Conservation (phyloP, 2,329 filamentous ascomycete species). For the Samsoniella hepiali region DNA sequence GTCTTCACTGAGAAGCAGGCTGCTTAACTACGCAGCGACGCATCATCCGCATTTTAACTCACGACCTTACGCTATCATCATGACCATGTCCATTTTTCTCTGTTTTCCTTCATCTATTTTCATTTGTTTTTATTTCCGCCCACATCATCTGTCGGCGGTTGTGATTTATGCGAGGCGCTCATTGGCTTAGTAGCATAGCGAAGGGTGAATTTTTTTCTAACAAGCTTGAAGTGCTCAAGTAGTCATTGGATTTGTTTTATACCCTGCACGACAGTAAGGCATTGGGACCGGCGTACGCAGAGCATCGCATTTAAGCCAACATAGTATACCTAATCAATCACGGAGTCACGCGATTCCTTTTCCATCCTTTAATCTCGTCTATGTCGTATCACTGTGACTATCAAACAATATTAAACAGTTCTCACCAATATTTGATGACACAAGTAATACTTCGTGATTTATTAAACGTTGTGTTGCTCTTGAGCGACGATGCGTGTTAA, state of each 20-base stretch:
- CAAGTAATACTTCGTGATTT: slow-evolving; percentile 1
- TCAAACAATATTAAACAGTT: neutral
- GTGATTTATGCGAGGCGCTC: slow-evolving; percentile 2
- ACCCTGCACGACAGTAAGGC: neutral
- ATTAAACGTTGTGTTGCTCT: neutral
- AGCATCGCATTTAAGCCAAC: slow-evolving; percentile 1
- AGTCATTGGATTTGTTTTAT: slow-evolving; percentile 4
- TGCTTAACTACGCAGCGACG: neutral
- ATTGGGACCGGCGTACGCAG: neutral
- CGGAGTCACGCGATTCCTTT: neutral
- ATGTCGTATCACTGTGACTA: neutral
- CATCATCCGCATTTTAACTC: neutral
- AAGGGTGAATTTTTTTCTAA: slow-evolving; percentile 1
- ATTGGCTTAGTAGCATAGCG: slow-evolving; percentile 14
- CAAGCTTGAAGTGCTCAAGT: slow-evolving; percentile 12
- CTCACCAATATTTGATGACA: neutral
- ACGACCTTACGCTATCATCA: slow-evolving; percentile 9
- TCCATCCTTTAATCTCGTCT: neutral
- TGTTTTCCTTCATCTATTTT: neutral
- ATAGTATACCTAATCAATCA: slow-evolving; percentile 4
- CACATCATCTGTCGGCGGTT: neutral
- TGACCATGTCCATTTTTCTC: neutral
- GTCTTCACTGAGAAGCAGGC: slow-evolving; percentile 12
- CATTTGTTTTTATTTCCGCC: neutral
- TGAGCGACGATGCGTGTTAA: neutral